Evolutionary conservation across 139 green algal species (phyloP).

Genomic region (Micractinium conductrix): DNA sequence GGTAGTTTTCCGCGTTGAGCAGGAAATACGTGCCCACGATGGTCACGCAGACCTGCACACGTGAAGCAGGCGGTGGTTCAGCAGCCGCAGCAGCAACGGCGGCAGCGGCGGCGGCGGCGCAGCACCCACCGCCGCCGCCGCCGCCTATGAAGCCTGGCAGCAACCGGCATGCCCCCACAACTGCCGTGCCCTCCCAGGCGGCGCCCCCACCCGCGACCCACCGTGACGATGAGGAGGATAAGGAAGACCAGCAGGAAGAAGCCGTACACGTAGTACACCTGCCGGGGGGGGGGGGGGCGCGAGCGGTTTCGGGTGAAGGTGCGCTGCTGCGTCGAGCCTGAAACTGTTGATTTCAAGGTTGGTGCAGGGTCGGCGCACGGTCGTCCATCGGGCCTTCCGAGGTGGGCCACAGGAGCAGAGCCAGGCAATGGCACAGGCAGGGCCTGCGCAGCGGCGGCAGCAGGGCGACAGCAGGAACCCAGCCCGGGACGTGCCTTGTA

Average conservation of each 20-base stretch:
- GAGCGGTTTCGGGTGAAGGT: background rate
- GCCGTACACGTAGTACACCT: constrained; percentile 98
- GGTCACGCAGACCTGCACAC: constrained; percentile 72
- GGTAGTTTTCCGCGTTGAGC: constrained; percentile 99
- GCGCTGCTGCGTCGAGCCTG: background rate
- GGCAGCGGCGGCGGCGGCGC: background rate
- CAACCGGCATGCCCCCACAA: too few relatives aligned
- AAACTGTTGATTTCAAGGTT: too few relatives aligned
- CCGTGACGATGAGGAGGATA: constrained; percentile 93
- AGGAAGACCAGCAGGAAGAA: constrained; percentile 98
- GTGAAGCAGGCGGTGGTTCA: too few relatives aligned
- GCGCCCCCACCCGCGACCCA: constrained; percentile 13
- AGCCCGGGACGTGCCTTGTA: constrained; percentile 94
- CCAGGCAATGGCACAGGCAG: too few relatives aligned
- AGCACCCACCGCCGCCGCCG: background rate
- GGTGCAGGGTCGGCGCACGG: too few relatives aligned
- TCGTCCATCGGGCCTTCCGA: too few relatives aligned
- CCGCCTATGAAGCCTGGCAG: background rate
- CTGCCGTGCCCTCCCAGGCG: too few relatives aligned
- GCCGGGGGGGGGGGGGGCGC: background rate
- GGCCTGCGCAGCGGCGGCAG: too few relatives aligned
- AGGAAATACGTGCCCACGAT: constrained; percentile 98
- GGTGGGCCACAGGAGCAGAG: too few relatives aligned
- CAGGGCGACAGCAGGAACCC: too few relatives aligned
- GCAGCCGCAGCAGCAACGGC: too few relatives aligned